Conservation (phyloP, 1,284 basidiomycete species). For the Leccinum angustisporum region DNA sequence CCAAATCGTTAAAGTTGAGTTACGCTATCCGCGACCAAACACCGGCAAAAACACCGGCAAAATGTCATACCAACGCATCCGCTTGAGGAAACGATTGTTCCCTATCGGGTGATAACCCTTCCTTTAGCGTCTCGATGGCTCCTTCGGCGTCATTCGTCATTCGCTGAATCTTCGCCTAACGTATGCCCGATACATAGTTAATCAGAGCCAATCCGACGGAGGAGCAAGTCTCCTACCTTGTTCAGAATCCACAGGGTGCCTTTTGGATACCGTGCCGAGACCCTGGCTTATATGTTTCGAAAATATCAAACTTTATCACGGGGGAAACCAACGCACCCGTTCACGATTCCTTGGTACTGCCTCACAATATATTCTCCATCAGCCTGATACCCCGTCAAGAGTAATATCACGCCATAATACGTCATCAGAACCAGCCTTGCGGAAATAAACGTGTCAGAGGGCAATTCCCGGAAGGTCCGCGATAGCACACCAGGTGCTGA, state of each 20-base stretch:
- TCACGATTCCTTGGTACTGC: constrained; percentile 63
- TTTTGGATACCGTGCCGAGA: constrained; percentile 59
- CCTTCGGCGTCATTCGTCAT: constrained; percentile 63
- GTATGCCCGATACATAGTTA: neutral
- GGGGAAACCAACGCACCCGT: constrained; percentile 42
- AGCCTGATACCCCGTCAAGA: constrained; percentile 71
- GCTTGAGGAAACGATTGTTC: constrained; percentile 63
- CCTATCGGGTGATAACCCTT: constrained; percentile 54
- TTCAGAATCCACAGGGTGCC: constrained; percentile 78
- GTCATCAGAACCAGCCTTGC: constrained; percentile 74
- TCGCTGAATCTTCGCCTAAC: constrained; percentile 72
- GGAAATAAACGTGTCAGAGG: neutral
- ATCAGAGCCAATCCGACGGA: neutral
- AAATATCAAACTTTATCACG: neutral
- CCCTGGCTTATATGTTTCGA: constrained; percentile 29
- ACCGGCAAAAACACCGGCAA: neutral
- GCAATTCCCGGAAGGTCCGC: neutral
- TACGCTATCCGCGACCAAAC: neutral
- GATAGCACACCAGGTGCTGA: neutral
- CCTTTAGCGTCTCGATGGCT: constrained; percentile 61
- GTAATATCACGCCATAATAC: constrained; percentile 69
- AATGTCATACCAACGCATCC: constrained; percentile 55
- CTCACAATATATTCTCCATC: constrained; percentile 62
- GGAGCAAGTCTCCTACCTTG: constrained; percentile 41
- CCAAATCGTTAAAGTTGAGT: neutral